phyloP scores from a whole-genome alignment of 768 basidiomycete genomes.

The Dendrothele bispora region DNA sequence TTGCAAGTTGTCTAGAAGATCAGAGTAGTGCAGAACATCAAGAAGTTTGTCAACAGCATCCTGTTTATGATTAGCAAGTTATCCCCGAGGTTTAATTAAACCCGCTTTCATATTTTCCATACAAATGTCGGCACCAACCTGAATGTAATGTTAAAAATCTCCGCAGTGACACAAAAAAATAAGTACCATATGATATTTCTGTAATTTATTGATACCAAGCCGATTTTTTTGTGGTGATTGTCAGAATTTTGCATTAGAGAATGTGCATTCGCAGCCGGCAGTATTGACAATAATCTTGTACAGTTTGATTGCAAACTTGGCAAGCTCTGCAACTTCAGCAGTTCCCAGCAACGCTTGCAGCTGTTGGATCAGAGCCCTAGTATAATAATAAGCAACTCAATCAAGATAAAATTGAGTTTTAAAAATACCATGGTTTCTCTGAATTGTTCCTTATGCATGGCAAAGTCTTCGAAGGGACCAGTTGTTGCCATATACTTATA shows the following conservation, averaged over 20 bases:
- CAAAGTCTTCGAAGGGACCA: not conserved
- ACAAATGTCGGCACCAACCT: constrained; percentile 24
- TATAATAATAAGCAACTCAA: not conserved
- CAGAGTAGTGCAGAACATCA: constrained; percentile 19
- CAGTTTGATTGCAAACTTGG: constrained; percentile 4
- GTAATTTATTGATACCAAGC: not conserved
- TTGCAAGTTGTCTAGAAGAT: constrained; percentile 7
- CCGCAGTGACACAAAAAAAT: constrained; percentile 2
- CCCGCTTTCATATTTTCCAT: constrained; percentile 15
- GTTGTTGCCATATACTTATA: not conserved
- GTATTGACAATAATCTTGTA: constrained; percentile 3
- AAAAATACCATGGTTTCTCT: not conserved
- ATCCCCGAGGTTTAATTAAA: constrained; percentile 6
- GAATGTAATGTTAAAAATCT: not conserved
- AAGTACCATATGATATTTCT: no score
- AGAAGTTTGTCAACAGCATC: constrained; percentile 15
- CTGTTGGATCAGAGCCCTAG: not conserved
- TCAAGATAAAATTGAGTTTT: not conserved
- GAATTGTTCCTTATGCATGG: not conserved
- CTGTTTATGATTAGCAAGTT: constrained; percentile 20
- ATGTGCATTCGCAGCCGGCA: constrained; percentile 4
- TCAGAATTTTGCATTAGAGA: constrained; percentile 10
- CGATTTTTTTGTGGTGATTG: constrained; percentile 1
- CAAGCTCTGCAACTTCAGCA: not conserved
- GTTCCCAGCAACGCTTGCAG: not conserved